Evolutionary conservation across 768 basidiomycete genomes (phyloP), one percentile per base, ranked within the genome.

Genomic region (Suillus bovinus): DNA sequence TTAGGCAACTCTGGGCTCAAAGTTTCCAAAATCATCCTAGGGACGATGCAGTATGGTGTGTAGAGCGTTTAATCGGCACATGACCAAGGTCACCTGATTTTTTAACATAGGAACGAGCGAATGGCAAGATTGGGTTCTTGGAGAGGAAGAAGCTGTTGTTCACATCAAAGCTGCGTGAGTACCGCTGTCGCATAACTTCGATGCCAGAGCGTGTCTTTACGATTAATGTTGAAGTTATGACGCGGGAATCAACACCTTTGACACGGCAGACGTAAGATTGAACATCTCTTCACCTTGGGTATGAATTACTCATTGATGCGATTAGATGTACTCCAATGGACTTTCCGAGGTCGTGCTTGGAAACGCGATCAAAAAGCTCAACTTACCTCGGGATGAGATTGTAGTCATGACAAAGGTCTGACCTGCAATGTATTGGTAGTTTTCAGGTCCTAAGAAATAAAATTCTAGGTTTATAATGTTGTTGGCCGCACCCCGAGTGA

Each of bases 241-340:
- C 14, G 81, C 81, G n/a, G 86, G 87, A 20, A 84, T 88, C 63
- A 82, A 86, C 63, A 80, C 86, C 0, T 88, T 87, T 62, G 85
- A 86, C 68, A 87, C 84, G 2, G 84, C 84, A 3, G 77, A 85
- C 65, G 80, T 81, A 57, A 8, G 58, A 24, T 58, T 58, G 39
- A 62, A 66, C n/a, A 62, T 68, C 4, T 69, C 68, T 76, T 61
- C 63, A 77, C 27, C 72, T 75, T 36, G 70, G 75, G 49, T 72
- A 72, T 10, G 62, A 79, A 58, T 8, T 59, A 72, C 63, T 62
- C 62, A 2, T 61, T 67, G 65, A 6, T 31, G 20, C 20, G 22
- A 11, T 38, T 13, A 69, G 74, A 61, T 69, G 13, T 81, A 81
- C 68, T 76, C 74, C 16, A 74, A 76, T 53, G 79, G 80, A 17